Conservation (phyloP, 495 filamentous ascomycete genomes). For the Filosporella fistucella region DNA sequence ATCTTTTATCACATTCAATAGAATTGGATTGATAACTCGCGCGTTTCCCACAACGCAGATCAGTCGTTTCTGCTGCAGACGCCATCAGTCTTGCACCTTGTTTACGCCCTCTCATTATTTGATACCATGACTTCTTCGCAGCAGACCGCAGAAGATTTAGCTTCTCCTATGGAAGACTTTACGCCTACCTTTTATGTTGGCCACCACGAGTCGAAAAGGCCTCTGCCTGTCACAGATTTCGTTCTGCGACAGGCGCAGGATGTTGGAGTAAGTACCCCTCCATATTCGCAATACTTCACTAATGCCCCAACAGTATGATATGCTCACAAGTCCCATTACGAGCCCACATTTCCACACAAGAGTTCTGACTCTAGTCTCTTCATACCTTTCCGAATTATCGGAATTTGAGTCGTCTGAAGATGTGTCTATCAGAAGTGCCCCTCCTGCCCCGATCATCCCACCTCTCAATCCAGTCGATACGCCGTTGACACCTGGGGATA, state of each 20-base stretch:
- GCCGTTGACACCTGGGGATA: slow-evolving; percentile 63
- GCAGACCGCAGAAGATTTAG: slow-evolving; percentile 10
- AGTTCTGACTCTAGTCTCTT: slow-evolving; percentile 60
- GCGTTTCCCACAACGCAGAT: too few relatives aligned
- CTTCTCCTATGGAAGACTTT: slow-evolving; percentile 20
- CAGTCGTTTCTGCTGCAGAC: too few relatives aligned
- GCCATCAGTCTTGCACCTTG: background rate
- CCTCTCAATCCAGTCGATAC: slow-evolving; percentile 72
- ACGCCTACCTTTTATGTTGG: slow-evolving; percentile 70
- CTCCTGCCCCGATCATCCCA: slow-evolving; percentile 53
- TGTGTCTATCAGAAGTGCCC: slow-evolving; percentile 26
- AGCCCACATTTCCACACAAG: slow-evolving; percentile 76
- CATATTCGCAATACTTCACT: too few relatives aligned
- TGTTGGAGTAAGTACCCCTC: slow-evolving; percentile 45
- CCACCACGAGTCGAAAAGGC: slow-evolving; percentile 71
- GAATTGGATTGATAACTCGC: too few relatives aligned
- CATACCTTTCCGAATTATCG: slow-evolving; percentile 39
- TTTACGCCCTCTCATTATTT: background rate
- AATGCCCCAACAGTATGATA: slow-evolving; percentile 93
- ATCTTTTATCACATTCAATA: too few relatives aligned
- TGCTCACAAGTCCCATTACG: slow-evolving; percentile 86
- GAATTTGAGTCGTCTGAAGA: slow-evolving; percentile 22
- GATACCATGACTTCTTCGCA: slow-evolving; percentile 19
- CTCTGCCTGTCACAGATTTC: slow-evolving; percentile 53
- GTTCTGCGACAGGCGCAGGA: slow-evolving; percentile 66